Evolutionary conservation across 495 filamentous ascomycete species (phyloP).

Genomic region (Talaromyces thailandensis): DNA sequence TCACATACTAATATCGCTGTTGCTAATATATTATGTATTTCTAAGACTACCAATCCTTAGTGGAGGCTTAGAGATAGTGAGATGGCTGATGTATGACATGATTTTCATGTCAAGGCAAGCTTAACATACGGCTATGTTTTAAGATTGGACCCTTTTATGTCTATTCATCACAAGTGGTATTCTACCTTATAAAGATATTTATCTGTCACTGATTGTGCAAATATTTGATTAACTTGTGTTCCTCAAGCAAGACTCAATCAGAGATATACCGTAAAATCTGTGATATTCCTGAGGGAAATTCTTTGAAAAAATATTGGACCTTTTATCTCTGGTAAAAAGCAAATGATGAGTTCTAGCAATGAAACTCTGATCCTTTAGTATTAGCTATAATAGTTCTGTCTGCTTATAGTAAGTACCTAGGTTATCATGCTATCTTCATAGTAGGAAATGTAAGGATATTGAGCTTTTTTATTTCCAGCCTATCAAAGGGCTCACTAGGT

Average conservation of each 20-base stretch:
- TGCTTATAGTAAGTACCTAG: not conserved
- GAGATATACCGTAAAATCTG: constrained; percentile 5
- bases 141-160: constrained; percentile 2
- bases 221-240: not conserved
- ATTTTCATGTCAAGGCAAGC: not conserved
- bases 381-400: not conserved
- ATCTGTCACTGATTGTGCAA: constrained; percentile 5
- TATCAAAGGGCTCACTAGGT: not conserved
- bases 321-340: constrained; percentile 6
- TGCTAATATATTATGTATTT: not conserved
- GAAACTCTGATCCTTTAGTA: not conserved
- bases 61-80: not conserved
- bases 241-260: not conserved
- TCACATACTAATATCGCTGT: not conserved
- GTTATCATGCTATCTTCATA: not conserved
- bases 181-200: constrained; percentile 4
- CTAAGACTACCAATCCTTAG: not conserved
- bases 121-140: constrained; percentile 3
- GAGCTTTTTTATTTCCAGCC: not conserved
- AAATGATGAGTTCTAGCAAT: constrained; percentile 1
- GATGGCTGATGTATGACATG: not conserved
- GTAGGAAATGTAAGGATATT: constrained; percentile 4
- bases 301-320: not conserved
- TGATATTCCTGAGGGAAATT: not conserved
- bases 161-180: constrained; percentile 2